phyloP scores from a whole-genome alignment of 495 filamentous ascomycete species.

The Xanthoparmelia taractica region DNA sequence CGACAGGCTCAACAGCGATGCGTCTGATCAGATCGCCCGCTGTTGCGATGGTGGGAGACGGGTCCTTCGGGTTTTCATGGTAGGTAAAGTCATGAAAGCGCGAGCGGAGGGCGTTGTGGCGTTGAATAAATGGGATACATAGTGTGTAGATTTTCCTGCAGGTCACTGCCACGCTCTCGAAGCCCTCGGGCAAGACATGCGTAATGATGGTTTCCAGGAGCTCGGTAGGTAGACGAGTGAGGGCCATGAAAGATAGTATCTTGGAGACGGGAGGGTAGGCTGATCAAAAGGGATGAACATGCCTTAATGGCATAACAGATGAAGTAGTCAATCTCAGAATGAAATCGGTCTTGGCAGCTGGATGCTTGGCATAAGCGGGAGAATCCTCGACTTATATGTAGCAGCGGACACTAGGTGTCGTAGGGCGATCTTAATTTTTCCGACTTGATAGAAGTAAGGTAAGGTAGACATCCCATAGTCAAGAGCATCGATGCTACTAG shows the following conservation, averaged over 20 bases:
- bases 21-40: constrained; percentile 29
- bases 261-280: not conserved
- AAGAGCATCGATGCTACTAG: too few species aligned
- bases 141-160: constrained; percentile 30
- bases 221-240: constrained; percentile 28
- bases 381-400: too few species aligned
- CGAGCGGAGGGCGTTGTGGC: constrained; percentile 32
- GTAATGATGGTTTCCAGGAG: constrained; percentile 29
- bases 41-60: constrained; percentile 18
- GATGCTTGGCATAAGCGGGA: too few species aligned
- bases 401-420: too few species aligned
- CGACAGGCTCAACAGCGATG: constrained; percentile 33
- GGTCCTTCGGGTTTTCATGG: constrained; percentile 1
- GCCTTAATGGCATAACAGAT: too few species aligned
- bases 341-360: too few species aligned
- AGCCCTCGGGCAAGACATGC: constrained; percentile 33
- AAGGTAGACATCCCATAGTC: too few species aligned
- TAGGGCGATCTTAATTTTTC: too few species aligned
- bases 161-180: constrained; percentile 36
- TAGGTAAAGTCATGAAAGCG: constrained; percentile 32
- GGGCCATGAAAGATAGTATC: constrained; percentile 2
- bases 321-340: too few species aligned
- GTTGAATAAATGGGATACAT: constrained; percentile 30
- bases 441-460: too few species aligned
- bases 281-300: too few species aligned